A percentile compares a stretch with the other conserved stretches of the same genome.
These are phyloP conservation scores for Aaosphaeria pasadenensis DNA, from an alignment of 2,329 filamentous ascomycete species.

Conservation along the genomic window DNA sequence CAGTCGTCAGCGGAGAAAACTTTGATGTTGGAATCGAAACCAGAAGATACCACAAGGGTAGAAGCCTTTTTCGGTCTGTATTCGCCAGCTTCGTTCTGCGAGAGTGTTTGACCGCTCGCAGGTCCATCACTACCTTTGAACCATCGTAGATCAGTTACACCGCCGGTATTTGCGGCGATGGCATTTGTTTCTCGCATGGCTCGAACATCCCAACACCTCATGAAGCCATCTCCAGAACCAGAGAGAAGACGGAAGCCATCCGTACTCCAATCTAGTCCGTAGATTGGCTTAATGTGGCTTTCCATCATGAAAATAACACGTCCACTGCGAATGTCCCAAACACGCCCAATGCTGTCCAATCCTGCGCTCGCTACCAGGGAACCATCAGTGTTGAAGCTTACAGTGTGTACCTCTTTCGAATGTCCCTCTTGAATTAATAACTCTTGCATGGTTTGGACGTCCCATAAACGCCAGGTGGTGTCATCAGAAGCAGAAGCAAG, in stretches of 20 bases:
- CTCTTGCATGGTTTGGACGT: constrained; percentile 80
- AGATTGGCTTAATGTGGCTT: constrained; percentile 89
- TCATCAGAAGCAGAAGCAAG: constrained; percentile 93
- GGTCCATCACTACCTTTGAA: constrained; percentile 83
- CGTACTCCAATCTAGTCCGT: constrained; percentile 85
- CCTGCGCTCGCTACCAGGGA: constrained; percentile 90
- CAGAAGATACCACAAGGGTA: constrained; percentile 85
- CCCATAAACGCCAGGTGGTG: constrained; percentile 96
- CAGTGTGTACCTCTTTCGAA: constrained; percentile 85
- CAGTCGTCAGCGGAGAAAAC: constrained; percentile 96
- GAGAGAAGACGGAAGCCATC: constrained; percentile 93
- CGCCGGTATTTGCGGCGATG: constrained; percentile 85
- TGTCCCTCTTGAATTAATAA: constrained; percentile 90
- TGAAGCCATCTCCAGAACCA: constrained; percentile 88
- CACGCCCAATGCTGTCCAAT: constrained; percentile 86
- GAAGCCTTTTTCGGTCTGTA: constrained; percentile 74
- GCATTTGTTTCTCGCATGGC: constrained; percentile 81
- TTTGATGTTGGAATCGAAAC: constrained; percentile 94
- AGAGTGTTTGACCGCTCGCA: constrained; percentile 58
- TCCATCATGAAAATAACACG: constrained; percentile 95
- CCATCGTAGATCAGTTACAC: constrained; percentile 91
- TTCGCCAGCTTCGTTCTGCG: constrained; percentile 63
- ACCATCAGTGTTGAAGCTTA: constrained; percentile 88
- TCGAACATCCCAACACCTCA: constrained; percentile 96
- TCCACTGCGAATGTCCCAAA: constrained; percentile 93